Conservation (phyloP, 345 rosid genomes). For the Syzygium jambos region DNA sequence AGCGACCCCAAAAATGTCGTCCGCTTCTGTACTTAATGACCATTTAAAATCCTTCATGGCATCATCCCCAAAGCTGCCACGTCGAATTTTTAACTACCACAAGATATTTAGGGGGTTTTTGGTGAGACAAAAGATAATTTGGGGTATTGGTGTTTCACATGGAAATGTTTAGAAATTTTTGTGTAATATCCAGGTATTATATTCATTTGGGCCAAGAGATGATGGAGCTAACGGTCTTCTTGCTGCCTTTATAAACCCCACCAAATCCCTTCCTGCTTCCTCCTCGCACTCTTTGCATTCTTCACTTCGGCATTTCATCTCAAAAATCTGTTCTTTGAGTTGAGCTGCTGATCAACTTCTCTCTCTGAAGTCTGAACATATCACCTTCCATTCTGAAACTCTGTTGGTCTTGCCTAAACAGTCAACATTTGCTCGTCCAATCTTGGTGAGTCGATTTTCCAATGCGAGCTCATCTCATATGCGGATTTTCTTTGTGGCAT, state of each 20-base stretch:
- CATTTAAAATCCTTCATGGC: background rate
- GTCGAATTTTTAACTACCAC: background rate
- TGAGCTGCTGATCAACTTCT: background rate
- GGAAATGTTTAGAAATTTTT: background rate
- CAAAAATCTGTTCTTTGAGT: background rate
- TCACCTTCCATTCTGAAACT: background rate
- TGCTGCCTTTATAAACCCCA: conserved; percentile 1
- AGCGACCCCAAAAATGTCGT: background rate
- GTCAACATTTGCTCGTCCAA: background rate
- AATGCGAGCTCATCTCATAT: background rate
- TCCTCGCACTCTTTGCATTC: background rate
- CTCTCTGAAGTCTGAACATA: background rate
- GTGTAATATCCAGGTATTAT: background rate
- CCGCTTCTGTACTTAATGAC: background rate
- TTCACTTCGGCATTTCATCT: background rate
- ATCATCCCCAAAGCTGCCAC: background rate
- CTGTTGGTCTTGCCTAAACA: background rate
- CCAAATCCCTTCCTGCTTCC: background rate
- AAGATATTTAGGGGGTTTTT: background rate
- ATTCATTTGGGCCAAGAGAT: background rate
- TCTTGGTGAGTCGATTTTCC: background rate
- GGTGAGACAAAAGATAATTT: background rate
- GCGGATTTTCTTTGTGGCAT: background rate
- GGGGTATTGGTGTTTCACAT: background rate
- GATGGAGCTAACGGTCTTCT: background rate